Evolutionary conservation across 179 eudicot genomes (phyloP), one percentile per base, ranked within the genome.

Genomic region (Patellifolia procumbens): DNA sequence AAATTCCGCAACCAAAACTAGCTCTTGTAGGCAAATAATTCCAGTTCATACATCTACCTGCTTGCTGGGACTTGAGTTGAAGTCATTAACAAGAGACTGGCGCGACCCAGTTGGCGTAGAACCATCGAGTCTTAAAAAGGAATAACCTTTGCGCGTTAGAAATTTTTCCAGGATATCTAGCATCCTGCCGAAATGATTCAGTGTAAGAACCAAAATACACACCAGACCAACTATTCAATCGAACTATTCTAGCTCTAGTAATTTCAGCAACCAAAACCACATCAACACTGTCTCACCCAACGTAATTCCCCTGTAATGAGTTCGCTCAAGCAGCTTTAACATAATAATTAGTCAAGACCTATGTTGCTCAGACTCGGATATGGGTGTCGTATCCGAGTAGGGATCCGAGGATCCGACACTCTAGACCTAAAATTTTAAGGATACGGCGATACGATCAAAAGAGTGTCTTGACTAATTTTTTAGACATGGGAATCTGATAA

Each of bases 51-150:
- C 62, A 35, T 22, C 34, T 55, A 89, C 98, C 96, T 91, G 98
- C 88, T 90, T 90, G 91, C 98, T 95, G 59, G 99, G 97, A 85
- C 99, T 93, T 81, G 99, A 89, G 82, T 95, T 95, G 80, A 95
- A 95, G 82, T 93, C 93, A 63, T 95, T 93, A 70, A 95, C 99
- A 37, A 93, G 96, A 86, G 88, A 81, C 75, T 95, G 99, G 34
- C 99, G 97, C 82, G 78, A 59, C 56, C 89, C 86, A 15, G 93
- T 91, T 16, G 99, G 97, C 67, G 95, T 95, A 60, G 97, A 90
- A 9, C 99, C 99, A 83, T 95, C 98, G 67, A 95, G 97, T 77
- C 99, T 90, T 78, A 94, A 89, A 80, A 87, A 95, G 88, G 88
- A 82, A 82, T 90, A 90, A 55, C 99, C 99, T 84, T 90, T 95